Conservation (phyloP, 2,329 filamentous ascomycete species). For the Aspergillus terreus region DNA sequence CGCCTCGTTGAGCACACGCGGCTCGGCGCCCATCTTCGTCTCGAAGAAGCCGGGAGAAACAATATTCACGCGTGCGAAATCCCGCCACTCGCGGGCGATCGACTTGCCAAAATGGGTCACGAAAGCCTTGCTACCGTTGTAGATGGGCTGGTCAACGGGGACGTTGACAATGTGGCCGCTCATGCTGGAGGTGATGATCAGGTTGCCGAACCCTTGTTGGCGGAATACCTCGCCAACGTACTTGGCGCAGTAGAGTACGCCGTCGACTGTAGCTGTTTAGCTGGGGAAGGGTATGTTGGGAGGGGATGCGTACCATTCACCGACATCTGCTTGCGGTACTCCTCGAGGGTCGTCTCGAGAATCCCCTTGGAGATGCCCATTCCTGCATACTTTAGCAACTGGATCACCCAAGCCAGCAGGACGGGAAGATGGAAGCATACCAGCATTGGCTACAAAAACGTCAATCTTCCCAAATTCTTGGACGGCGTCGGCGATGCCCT, state of each 20-base stretch:
- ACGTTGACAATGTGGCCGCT: slow-evolving; percentile 51
- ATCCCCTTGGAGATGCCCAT: slow-evolving; percentile 55
- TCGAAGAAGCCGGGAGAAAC: slow-evolving; percentile 55
- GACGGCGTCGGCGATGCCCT: slow-evolving; percentile 32
- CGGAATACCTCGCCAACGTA: slow-evolving; percentile 44
- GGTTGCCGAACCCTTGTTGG: slow-evolving; percentile 35
- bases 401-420: not conserved
- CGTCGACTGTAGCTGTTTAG: slow-evolving; percentile 37
- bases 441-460: slow-evolving; percentile 44
- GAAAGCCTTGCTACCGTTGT: slow-evolving; percentile 56
- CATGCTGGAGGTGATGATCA: slow-evolving; percentile 54
- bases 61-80: slow-evolving; percentile 56
- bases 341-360: slow-evolving; percentile 50
- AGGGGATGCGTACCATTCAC: slow-evolving; percentile 47
- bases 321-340: slow-evolving; percentile 51
- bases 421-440: slow-evolving; percentile 13
- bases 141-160: slow-evolving; percentile 53
- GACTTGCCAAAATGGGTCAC: slow-evolving; percentile 55
- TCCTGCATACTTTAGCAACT: slow-evolving; percentile 21
- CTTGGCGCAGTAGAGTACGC: slow-evolving; percentile 45
- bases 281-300: not conserved
- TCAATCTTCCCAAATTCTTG: slow-evolving; percentile 43
- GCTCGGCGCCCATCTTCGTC: slow-evolving; percentile 53
- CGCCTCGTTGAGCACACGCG: slow-evolving; percentile 42
- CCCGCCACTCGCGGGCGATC: slow-evolving; percentile 55